Base-by-base conservation (phyloP, 2,329 filamentous ascomycete species). In the Alternaria metachromatica region DNA sequence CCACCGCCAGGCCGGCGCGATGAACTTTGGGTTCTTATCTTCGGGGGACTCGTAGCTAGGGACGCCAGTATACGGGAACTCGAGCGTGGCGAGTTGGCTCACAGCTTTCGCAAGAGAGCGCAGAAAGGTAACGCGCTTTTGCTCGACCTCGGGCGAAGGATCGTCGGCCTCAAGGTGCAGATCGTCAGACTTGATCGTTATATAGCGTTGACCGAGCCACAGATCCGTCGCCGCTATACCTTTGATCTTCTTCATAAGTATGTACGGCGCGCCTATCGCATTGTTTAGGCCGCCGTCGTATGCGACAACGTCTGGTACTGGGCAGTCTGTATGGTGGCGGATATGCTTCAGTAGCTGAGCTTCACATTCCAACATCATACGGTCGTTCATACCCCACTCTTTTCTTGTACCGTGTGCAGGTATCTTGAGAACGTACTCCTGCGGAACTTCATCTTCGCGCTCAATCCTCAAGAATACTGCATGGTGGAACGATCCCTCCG, bases 241-340 rank as follows among this genome's bases (percentile, higher is more conserved):
- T 6, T 59, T 1, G 4, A 73, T 12, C 41, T 54, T 58, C 26
- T 58, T 62, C 67, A 71, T 68, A 12, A 74, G 43, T 13, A 72
- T 67, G 44, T 64, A 74, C 11, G 72, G 72, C 11, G 62, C 62
- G 4, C 59, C 46, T 28, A 73, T 63, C 4, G 25, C 30, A 41
- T 72, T 75, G 7, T 67, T 23, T 11, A 65, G 20, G 7, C 54
- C 49, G 2, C 50, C 33, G 30, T 71, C 63, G 37, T 65, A 73
- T 10, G 55, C 62, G 20, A 71, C 25, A 43, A 71, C 50, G 10
- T 60, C 48, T 3, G 72, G 70, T 2, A 74, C 55, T 2, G 68
- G 72, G 10, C 67, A 58, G 6, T 30, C 21, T 4, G 64, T 67
- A 37, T 50, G 43, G 15, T 61, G 28, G 10, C 26, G 20, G n/a